These are phyloP conservation scores for Rhinocladiella mackenziei DNA, from an alignment of 2,329 filamentous ascomycete species.

Conservation along the genomic window DNA sequence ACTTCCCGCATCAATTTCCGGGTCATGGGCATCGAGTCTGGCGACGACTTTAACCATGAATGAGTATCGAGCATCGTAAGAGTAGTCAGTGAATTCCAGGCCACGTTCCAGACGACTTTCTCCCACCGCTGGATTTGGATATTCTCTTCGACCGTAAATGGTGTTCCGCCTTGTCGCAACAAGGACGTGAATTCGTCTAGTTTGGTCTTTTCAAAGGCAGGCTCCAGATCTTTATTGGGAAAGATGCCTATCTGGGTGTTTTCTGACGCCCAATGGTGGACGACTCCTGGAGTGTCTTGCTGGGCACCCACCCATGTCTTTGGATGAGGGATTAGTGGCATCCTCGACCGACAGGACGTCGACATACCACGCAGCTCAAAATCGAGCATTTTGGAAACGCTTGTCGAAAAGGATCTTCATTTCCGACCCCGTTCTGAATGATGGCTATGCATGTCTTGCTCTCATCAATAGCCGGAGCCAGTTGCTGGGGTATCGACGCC, in stretches of 20 bases:
- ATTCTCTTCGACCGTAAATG: conserved; percentile 34
- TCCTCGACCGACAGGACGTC: not conserved
- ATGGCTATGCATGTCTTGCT: conserved; percentile 37
- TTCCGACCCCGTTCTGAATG: conserved; percentile 42
- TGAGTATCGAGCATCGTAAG: conserved; percentile 43
- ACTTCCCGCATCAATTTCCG: conserved; percentile 43
- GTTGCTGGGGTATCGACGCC: conserved; percentile 36
- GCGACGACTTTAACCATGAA: conserved; percentile 41
- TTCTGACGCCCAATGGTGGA: conserved; percentile 52
- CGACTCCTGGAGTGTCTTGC: conserved; percentile 48
- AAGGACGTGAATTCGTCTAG: conserved; percentile 44
- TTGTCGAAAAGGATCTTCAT: conserved; percentile 39
- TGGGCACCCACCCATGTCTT: conserved; percentile 53
- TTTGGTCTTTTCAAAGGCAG: conserved; percentile 34
- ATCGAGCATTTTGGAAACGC: conserved; percentile 35
- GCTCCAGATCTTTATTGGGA: conserved; percentile 36
- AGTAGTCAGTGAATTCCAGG: conserved; percentile 43
- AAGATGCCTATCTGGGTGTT: conserved; percentile 55
- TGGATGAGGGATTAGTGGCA: not conserved
- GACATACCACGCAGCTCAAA: conserved; percentile 43
- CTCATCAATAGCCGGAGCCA: conserved; percentile 36
- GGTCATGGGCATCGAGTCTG: conserved; percentile 39
- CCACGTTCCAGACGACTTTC: conserved; percentile 43
- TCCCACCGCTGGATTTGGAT: conserved; percentile 41
- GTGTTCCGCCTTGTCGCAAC: conserved; percentile 42